These are phyloP conservation scores for Phytophthora sojae DNA, from an alignment of 352 stramenopile genomes.

Conservation along the genomic window DNA sequence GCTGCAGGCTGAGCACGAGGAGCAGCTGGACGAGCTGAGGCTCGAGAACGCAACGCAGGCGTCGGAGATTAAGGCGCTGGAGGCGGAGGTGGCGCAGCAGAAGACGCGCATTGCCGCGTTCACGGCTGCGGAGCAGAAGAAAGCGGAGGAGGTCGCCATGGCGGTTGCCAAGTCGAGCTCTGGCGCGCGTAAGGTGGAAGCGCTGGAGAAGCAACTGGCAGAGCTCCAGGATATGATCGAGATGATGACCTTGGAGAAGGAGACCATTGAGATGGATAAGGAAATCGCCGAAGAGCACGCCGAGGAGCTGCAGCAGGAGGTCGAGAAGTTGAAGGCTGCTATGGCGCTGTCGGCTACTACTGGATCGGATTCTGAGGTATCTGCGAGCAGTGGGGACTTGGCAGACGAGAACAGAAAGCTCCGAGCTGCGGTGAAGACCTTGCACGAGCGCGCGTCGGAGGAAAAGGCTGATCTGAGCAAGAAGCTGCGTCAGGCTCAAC, in stretches of 20 bases:
- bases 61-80: conserved; percentile 68
- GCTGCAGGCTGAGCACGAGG: conserved; percentile 59
- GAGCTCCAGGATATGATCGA: conserved; percentile 88
- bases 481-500: conserved; percentile 77
- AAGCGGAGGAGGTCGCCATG: conserved; percentile 77
- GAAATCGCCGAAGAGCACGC: conserved; percentile 88
- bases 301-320: conserved; percentile 73
- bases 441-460: conserved; percentile 80
- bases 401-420: conserved; percentile 88
- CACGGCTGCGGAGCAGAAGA: conserved; percentile 75
- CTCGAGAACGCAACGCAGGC: conserved; percentile 68
- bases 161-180: conserved; percentile 77
- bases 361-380: conserved; percentile 49
- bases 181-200: conserved; percentile 72
- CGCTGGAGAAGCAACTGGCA: conserved; percentile 65
- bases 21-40: conserved; percentile 60
- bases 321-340: conserved; percentile 79
- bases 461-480: conserved; percentile 88
- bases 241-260: conserved; percentile 87
- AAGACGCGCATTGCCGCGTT: conserved; percentile 75
- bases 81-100: conserved; percentile 73
- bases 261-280: conserved; percentile 90
- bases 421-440: conserved; percentile 78
- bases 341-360: conserved; percentile 56
- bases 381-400: conserved; percentile 46